A percentile compares a stretch with the other conserved stretches of the same genome.
Conservation (phyloP, 1,139 yeast species). For the Yamadazyma buinensis region DNA sequence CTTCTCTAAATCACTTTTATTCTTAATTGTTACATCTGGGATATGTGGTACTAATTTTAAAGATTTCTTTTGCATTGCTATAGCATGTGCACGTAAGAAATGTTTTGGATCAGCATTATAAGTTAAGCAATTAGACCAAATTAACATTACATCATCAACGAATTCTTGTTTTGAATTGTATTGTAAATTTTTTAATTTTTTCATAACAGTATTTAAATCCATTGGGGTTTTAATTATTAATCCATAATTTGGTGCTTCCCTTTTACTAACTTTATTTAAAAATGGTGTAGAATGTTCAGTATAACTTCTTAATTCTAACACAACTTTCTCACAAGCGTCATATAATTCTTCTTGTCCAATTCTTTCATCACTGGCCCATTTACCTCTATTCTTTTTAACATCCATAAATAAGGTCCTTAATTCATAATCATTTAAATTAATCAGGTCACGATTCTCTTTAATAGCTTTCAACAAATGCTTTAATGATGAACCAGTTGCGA, state of each 20-base stretch:
- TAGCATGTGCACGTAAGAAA: conserved; percentile 84
- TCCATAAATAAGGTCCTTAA: conserved; percentile 83
- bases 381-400: conserved; percentile 90
- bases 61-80: conserved; percentile 94
- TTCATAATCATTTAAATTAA: conserved; percentile 79
- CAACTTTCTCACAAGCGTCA: conserved; percentile 96
- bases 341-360: conserved; percentile 97
- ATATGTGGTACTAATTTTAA: conserved; percentile 72
- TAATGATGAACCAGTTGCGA: conserved; percentile 64
- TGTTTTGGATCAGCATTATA: conserved; percentile 96
- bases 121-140: conserved; percentile 91
- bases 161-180: conserved; percentile 83
- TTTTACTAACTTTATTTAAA: conserved; percentile 86
- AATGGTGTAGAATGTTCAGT: conserved; percentile 98
- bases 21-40: conserved; percentile 81
- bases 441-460: conserved; percentile 70
- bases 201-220: conserved; percentile 94
- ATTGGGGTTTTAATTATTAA: conserved; percentile 87
- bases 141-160: conserved; percentile 88
- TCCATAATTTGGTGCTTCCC: conserved; percentile 97
- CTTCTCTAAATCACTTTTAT: conserved; percentile 80
- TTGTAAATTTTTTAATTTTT: conserved; percentile 76
- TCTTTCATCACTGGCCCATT: conserved; percentile 94
- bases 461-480: conserved; percentile 77
- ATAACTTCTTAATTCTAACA: conserved; percentile 80